Evolutionary conservation across 148 eudicot genomes (phyloP).

Genomic region (Fallopia convolvulus): DNA sequence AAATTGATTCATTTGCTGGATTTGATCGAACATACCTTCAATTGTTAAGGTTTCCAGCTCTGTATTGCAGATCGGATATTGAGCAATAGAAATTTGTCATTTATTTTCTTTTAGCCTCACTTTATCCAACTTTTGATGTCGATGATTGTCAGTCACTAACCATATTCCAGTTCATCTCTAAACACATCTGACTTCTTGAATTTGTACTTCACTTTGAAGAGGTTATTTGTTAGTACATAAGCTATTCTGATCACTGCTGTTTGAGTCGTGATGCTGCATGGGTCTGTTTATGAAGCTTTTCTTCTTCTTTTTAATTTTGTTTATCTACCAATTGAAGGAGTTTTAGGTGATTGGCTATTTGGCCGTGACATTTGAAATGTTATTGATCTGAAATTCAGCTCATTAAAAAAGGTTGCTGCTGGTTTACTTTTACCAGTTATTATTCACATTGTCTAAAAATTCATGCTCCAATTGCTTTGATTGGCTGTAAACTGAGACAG

Average conservation of each 20-base stretch:
- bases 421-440: not conserved
- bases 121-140: not conserved
- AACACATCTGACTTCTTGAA: not conserved
- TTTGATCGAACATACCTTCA: not conserved
- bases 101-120: not conserved
- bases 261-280: not conserved
- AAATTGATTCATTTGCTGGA: constrained; percentile 4
- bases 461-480: not conserved
- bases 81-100: constrained; percentile 1
- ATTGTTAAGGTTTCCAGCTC: not conserved
- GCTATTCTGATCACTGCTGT: not conserved
- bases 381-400: not conserved
- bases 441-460: not conserved
- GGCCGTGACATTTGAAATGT: not conserved
- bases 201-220: not conserved
- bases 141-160: not conserved
- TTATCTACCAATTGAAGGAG: not conserved
- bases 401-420: not conserved
- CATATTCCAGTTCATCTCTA: not conserved
- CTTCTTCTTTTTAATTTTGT: not conserved
- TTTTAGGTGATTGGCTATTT: not conserved
- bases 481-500: not conserved
- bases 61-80: constrained; percentile 5
- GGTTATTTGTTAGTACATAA: not conserved
- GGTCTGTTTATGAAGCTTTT: not conserved